These are phyloP conservation scores for Gloeopeniophorella convolvens DNA, from an alignment of 768 basidiomycete species.

Conservation along the genomic window DNA sequence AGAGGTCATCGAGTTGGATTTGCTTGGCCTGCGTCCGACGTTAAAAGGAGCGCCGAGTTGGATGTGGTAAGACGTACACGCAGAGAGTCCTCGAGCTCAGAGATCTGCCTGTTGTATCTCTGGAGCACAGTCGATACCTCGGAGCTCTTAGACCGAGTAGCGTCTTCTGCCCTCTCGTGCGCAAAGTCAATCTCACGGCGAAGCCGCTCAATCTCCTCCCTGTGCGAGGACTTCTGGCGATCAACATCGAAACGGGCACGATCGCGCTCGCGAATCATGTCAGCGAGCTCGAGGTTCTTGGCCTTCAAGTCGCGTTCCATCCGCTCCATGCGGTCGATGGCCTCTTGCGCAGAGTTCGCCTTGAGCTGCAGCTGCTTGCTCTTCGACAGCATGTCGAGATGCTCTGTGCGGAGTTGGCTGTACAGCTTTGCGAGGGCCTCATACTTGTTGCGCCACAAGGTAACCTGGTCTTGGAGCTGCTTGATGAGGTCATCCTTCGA, in stretches of 20 bases:
- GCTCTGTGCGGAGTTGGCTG: conserved; percentile 95
- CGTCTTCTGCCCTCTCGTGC: conserved; percentile 96
- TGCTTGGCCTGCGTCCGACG: conserved; percentile 69
- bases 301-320: conserved; percentile 98
- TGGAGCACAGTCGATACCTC: conserved; percentile 83
- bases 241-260: conserved; percentile 94
- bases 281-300: conserved; percentile 97
- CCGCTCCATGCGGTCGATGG: conserved; percentile 95
- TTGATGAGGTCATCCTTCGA: conserved; percentile 95
- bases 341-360: conserved; percentile 97
- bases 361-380: conserved; percentile 97
- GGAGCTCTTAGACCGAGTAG: conserved; percentile 82
- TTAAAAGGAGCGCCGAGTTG: neutral
- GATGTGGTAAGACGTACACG: conserved; percentile 45
- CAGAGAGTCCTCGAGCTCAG: conserved; percentile 93
- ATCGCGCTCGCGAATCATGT: conserved; percentile 98
- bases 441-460: conserved; percentile 96
- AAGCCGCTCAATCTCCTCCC: conserved; percentile 89
- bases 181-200: conserved; percentile 91
- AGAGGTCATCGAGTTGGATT: conserved; percentile 90
- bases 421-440: conserved; percentile 98
- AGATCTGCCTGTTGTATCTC: conserved; percentile 94
- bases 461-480: conserved; percentile 95
- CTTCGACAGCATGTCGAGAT: conserved; percentile 94
- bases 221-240: conserved; percentile 86